Evolutionary conservation across 1,284 basidiomycete genomes (phyloP).

Genomic region (Moniliella sp.): DNA sequence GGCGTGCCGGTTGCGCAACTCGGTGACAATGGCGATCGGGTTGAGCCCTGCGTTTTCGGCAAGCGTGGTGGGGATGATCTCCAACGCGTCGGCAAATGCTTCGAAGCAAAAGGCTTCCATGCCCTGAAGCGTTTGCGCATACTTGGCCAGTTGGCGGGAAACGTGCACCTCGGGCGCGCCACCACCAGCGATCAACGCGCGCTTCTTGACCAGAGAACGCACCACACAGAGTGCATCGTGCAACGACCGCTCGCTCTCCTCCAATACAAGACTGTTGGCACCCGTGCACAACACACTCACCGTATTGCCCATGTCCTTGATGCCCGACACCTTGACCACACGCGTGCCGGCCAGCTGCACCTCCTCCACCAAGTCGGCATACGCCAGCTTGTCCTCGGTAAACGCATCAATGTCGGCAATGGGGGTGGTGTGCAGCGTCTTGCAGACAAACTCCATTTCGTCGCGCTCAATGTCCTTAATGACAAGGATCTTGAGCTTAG

Average conservation of each 20-base stretch:
- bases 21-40: constrained; percentile 92
- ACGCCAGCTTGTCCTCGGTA: constrained; percentile 90
- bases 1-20: constrained; percentile 85
- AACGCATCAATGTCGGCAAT: constrained; percentile 94
- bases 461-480: constrained; percentile 96
- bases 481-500: constrained; percentile 86
- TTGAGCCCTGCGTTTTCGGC: constrained; percentile 97
- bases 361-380: constrained; percentile 90
- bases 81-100: constrained; percentile 87
- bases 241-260: constrained; percentile 86
- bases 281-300: constrained; percentile 90
- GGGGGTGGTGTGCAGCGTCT: constrained; percentile 82
- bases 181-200: constrained; percentile 83
- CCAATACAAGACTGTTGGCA: constrained; percentile 73
- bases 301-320: constrained; percentile 83
- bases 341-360: constrained; percentile 62
- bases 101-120: constrained; percentile 99
- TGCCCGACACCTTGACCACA: constrained; percentile 79
- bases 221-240: constrained; percentile 96
- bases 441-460: constrained; percentile 90
- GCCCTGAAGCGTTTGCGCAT: constrained; percentile 79
- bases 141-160: constrained; percentile 68
- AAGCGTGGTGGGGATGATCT: constrained; percentile 89
- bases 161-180: constrained; percentile 96
- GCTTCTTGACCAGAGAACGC: constrained; percentile 86